Base-by-base conservation (phyloP, 129 eudicot genomes). In the Rutidosis leptorrhynchoides region DNA sequence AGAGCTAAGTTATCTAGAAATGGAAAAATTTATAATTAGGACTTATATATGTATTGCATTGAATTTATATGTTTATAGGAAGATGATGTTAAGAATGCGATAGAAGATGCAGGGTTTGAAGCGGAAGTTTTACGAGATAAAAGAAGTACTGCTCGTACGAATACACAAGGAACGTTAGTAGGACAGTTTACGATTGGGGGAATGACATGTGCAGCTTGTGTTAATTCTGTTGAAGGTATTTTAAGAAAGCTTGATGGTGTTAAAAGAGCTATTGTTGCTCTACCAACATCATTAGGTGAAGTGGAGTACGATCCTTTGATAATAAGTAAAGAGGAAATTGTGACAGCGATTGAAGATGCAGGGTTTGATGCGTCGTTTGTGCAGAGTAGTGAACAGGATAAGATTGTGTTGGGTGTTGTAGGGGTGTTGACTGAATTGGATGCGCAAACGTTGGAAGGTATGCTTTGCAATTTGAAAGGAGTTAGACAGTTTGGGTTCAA, bases 61-160 rank as follows among this genome's bases (percentile, higher is more conserved):
- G 20, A 16, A 49, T 49, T 26, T 57, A 57, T 81, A 14, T 56
- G 27, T 33, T 55, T 82, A 68, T 83, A 94, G 99, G 99, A 94
- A 69, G 93, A 94, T 53, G 99, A 89, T 82, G 82, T 94, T 5
- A 89, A 62, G 75, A 84, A 79, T 83, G 97, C 97, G 21, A 83
- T 94, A 69, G 99, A 94, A 81, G 93, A 94, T 89, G 95, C 99
- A 52, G 99, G 99, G 24, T 94, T 94, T 77, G 99, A 94, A 28
- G 99, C 99, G 6, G 99, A 94, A 77, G 61, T 94, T 79, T 40
- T 88, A 68, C 75, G 82, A 49, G 95, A n/a, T n/a, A n/a, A 85
- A 58, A 74, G 85, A 2, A 78, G 56, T 76, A 64, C 79, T 14
- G 48, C 77, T 58, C 64, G 33, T 9, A 60, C 79, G 33, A 84